Base-by-base conservation (phyloP, 495 filamentous ascomycete species). In the Hyaloscypha variabilis region DNA sequence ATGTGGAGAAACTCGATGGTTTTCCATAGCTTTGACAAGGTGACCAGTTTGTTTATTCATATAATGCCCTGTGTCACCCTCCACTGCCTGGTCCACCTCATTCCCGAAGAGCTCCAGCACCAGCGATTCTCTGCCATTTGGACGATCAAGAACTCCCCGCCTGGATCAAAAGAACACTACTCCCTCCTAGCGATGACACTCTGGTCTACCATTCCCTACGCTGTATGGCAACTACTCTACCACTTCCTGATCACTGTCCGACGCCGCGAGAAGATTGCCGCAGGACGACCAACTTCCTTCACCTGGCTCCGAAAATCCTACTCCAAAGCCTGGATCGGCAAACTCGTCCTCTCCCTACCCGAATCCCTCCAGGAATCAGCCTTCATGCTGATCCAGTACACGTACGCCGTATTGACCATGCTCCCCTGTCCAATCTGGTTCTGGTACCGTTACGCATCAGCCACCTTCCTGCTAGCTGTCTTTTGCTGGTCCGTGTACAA, bases 1-100 rank as follows among this genome's bases (percentile, higher is more conserved):
- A 97, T 99, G 94, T 99, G 95, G 95, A 88, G 95, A 62, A 99
- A 99, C 75, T 96, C 93, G 24, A 84, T 99, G 77, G 95, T 99
- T 42, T 98, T 99, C 79, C 95, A 99, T 77, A 94, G 91, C 65
- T 87, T 98, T 76, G 95, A 99, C 79, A 99, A 99, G 76, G 85
- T 96, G 60, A 94, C 92, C 50, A 93, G 91, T 74, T 78, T 98
- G 29, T 98, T 99, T 79, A 97, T 99, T 68, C 95, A 99, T 77
- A 97, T 99, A 70, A 98, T 98, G 94, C 95, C 95, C 4, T 95
- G 93, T 55, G 93, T 91, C 10, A 89, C 93, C 25, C 82, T 97
- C 52, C 95, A 99, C 77, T 96, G 92, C 72, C 80, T 98, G 28
- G 91, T 96, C 46, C 95, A 99, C 72, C 81, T 97, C 54, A 81